Evolutionary conservation across 1,139 yeast genomes (phyloP).

Genomic region (Candida tetrigidarum): DNA sequence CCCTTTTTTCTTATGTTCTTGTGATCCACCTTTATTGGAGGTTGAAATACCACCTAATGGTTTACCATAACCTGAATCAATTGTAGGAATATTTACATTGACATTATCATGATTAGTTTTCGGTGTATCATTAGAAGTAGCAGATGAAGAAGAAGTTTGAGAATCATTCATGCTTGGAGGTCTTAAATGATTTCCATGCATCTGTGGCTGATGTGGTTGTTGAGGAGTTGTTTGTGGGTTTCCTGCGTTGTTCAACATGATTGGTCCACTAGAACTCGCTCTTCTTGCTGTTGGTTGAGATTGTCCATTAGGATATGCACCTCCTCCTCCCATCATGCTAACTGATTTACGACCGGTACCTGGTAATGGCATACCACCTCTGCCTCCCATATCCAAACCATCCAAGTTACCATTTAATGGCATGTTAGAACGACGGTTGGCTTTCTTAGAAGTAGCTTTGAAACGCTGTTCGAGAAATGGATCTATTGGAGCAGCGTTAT

Average conservation of each 20-base stretch:
- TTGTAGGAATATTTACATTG: slow-evolving; percentile 16
- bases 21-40: slow-evolving; percentile 20
- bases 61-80: slow-evolving; percentile 26
- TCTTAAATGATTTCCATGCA: slow-evolving; percentile 19
- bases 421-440: slow-evolving; percentile 41
- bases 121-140: slow-evolving; percentile 34
- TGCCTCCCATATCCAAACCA: slow-evolving; percentile 51
- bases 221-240: slow-evolving; percentile 17
- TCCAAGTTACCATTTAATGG: slow-evolving; percentile 39
- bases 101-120: slow-evolving; percentile 26
- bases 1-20: slow-evolving; percentile 34
- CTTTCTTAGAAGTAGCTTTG: slow-evolving; percentile 31
- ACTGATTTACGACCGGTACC: slow-evolving; percentile 24
- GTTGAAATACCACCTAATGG: slow-evolving; percentile 41
- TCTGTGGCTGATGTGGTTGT: slow-evolving; percentile 14
- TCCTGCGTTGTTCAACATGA: slow-evolving; percentile 5
- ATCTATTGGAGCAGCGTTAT: slow-evolving; percentile 28
- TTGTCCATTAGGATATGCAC: neutral
- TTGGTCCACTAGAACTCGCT: slow-evolving; percentile 2
- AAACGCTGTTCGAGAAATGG: slow-evolving; percentile 32
- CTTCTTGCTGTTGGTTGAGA: slow-evolving; percentile 11
- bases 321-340: slow-evolving; percentile 12
- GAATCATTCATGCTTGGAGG: slow-evolving; percentile 34
- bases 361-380: slow-evolving; percentile 55
- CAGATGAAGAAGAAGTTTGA: slow-evolving; percentile 32